A percentile compares a stretch with the other conserved stretches of the same genome.
phyloP scores from a whole-genome alignment of 192 early-diverging fungal genomes.

The Tieghemiomyces parasiticus region DNA sequence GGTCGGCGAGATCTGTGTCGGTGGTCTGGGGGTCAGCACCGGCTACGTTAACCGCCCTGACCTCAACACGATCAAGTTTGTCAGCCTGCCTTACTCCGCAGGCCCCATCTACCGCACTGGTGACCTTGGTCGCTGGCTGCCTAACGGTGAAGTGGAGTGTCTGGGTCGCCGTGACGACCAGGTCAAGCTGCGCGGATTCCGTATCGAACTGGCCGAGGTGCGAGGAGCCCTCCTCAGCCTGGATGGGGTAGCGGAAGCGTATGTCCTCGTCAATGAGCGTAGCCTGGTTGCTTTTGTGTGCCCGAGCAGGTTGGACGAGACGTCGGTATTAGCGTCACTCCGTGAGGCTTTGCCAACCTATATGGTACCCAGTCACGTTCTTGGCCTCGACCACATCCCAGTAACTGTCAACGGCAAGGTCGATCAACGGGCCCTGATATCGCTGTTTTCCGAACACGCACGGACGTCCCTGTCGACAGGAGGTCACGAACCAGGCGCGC shows the following conservation, averaged over 20 bases:
- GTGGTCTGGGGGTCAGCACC: slow-evolving; percentile 20
- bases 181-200: slow-evolving; percentile 34
- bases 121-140: slow-evolving; percentile 9
- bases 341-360: not conserved
- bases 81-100: slow-evolving; percentile 13
- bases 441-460: not conserved
- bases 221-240: slow-evolving; percentile 12
- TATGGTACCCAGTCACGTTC: not conserved
- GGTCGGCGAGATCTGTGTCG: slow-evolving; percentile 25
- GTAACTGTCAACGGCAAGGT: not conserved
- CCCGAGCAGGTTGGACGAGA: not conserved
- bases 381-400: not conserved
- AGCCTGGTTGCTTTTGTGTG: not conserved
- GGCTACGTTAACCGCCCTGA: slow-evolving; percentile 31
- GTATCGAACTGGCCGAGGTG: slow-evolving; percentile 28
- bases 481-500: not conserved
- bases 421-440: not conserved
- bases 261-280: not conserved
- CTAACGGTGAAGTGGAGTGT: slow-evolving; percentile 13
- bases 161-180: slow-evolving; percentile 26
- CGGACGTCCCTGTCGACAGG: not conserved
- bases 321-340: not conserved
- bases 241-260: not conserved
- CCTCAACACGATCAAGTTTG: slow-evolving; percentile 19
- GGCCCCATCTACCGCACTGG: not conserved